Evolutionary conservation across 768 basidiomycete species (phyloP).

Genomic region (Auricularia cornea): DNA sequence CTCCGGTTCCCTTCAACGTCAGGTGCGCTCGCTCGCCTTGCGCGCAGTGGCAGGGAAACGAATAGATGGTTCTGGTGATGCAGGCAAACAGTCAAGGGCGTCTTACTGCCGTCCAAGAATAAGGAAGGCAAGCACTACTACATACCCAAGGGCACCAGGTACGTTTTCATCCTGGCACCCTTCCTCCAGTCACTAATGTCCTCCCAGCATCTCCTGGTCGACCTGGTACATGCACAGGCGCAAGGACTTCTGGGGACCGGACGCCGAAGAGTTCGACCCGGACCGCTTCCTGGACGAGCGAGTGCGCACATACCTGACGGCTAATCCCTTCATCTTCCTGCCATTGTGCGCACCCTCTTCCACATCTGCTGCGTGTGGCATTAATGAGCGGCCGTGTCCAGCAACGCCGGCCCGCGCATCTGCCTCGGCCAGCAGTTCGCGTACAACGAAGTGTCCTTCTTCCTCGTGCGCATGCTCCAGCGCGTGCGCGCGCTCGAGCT

Average conservation of each 20-base stretch:
- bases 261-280: conserved; percentile 57
- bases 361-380: too few relatives aligned
- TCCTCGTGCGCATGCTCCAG: conserved; percentile 54
- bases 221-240: conserved; percentile 49
- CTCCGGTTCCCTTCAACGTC: conserved; percentile 29
- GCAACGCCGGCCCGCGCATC: conserved; percentile 9
- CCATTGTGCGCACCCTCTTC: conserved; percentile 48
- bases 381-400: too few relatives aligned
- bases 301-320: conserved; percentile 43
- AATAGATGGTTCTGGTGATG: too few relatives aligned
- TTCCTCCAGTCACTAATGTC: background rate
- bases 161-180: conserved; percentile 9
- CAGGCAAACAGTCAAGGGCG: conserved; percentile 16
- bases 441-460: conserved; percentile 56
- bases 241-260: conserved; percentile 58
- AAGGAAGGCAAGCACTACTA: conserved; percentile 41
- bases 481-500: conserved; percentile 39
- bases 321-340: conserved; percentile 40
- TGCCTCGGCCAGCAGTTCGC: conserved; percentile 39
- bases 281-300: conserved; percentile 60
- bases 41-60: too few relatives aligned
- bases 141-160: conserved; percentile 35
- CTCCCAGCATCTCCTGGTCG: conserved; percentile 3
- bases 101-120: conserved; percentile 32
- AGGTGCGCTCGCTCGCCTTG: conserved; percentile 26